phyloP scores from a whole-genome alignment of 2,329 filamentous ascomycete genomes.

The Trichoderma atrobrunneum region DNA sequence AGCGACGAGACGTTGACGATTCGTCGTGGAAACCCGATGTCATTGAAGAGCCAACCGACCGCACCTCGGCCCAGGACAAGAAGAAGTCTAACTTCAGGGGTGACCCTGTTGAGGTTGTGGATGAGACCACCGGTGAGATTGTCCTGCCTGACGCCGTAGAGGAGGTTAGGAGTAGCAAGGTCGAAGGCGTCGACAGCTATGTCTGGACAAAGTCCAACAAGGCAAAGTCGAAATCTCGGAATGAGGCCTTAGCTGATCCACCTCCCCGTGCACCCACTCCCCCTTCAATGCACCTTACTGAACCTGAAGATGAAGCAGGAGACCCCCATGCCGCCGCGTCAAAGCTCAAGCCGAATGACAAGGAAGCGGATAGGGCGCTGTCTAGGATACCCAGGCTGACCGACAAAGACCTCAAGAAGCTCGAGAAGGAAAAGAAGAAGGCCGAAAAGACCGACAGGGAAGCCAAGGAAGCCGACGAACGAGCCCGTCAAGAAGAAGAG shows the following conservation, averaged over 20 bases:
- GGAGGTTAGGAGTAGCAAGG: slow-evolving; percentile 43
- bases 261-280: slow-evolving; percentile 50
- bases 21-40: slow-evolving; percentile 39
- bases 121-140: slow-evolving; percentile 45
- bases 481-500: slow-evolving; percentile 25
- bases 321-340: slow-evolving; percentile 37
- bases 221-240: slow-evolving; percentile 43
- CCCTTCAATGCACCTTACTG: slow-evolving; percentile 45
- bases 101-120: slow-evolving; percentile 45
- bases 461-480: slow-evolving; percentile 33
- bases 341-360: slow-evolving; percentile 42
- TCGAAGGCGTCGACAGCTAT: slow-evolving; percentile 43
- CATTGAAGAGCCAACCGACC: slow-evolving; percentile 44
- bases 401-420: slow-evolving; percentile 51
- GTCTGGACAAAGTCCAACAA: slow-evolving; percentile 43
- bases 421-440: slow-evolving; percentile 48
- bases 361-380: slow-evolving; percentile 33
- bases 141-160: slow-evolving; percentile 46
- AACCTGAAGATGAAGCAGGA: slow-evolving; percentile 35
- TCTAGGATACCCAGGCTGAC: slow-evolving; percentile 42
- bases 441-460: slow-evolving; percentile 41
- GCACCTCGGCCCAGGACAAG: slow-evolving; percentile 41
- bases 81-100: slow-evolving; percentile 50
- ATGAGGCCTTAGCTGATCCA: slow-evolving; percentile 40
- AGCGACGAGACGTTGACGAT: slow-evolving; percentile 34